Conservation (phyloP, 2,329 filamentous ascomycete species). For the Stachybotrys chlorohalonatus region DNA sequence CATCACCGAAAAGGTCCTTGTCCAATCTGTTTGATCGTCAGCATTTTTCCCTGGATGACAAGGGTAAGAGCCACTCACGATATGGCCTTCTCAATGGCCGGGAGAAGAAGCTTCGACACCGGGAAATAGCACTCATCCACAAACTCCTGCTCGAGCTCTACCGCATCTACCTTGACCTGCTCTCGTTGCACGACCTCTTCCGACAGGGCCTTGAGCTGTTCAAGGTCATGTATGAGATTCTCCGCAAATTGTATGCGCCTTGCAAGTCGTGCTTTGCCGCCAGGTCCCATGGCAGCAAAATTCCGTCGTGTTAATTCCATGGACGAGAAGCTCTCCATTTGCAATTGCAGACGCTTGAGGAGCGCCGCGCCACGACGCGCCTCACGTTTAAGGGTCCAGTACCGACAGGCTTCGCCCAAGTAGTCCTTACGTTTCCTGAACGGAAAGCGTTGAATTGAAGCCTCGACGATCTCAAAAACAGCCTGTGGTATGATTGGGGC, state of each 20-base stretch:
- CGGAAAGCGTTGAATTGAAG: slow-evolving; percentile 71
- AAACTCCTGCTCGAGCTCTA: slow-evolving; percentile 66
- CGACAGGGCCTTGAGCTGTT: slow-evolving; percentile 62
- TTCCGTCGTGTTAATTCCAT: slow-evolving; percentile 95
- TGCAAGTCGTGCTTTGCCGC: slow-evolving; percentile 66
- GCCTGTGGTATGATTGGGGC: slow-evolving; percentile 88
- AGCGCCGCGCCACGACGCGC: slow-evolving; percentile 83
- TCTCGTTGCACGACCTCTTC: slow-evolving; percentile 68
- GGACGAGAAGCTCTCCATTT: slow-evolving; percentile 92
- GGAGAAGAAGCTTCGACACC: slow-evolving; percentile 64
- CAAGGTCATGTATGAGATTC: slow-evolving; percentile 65
- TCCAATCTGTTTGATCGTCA: slow-evolving; percentile 45
- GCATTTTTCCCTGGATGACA: not conserved
- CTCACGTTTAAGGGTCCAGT: slow-evolving; percentile 96
- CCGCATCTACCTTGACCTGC: slow-evolving; percentile 64
- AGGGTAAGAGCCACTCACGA: slow-evolving; percentile 49
- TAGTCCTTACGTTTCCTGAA: slow-evolving; percentile 83
- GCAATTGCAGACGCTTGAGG: slow-evolving; percentile 84
- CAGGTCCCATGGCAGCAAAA: slow-evolving; percentile 88
- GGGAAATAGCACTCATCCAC: slow-evolving; percentile 91
- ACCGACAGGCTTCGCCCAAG: slow-evolving; percentile 85
- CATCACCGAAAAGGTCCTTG: slow-evolving; percentile 48
- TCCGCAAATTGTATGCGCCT: slow-evolving; percentile 85
- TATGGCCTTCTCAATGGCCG: slow-evolving; percentile 71
- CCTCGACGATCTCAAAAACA: slow-evolving; percentile 78